Base-by-base conservation (phyloP, 1,284 basidiomycete genomes). In the Microstroma glucosiphilum region DNA sequence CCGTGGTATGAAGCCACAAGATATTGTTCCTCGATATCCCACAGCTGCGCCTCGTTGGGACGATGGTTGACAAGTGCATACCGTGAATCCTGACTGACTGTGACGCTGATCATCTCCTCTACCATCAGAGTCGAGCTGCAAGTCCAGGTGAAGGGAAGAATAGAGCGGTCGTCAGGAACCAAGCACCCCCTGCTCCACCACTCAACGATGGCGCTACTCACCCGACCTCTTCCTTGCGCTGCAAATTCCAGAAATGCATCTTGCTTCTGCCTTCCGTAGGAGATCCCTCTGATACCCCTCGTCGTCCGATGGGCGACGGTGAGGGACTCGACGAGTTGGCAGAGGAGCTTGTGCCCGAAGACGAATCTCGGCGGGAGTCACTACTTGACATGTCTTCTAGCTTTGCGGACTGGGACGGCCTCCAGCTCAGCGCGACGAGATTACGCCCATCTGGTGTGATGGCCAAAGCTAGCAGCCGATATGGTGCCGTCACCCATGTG, bases 381-480 rank as follows among this genome's bases (percentile, higher is more conserved):
- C n/a, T n/a, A 48, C n/a, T 23, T 48, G 46, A 48, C 4, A n/a
- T 7, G 46, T 23, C 46, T n/a, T 23, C 46, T 48, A 7, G 46
- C 46, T 48, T 48, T n/a, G 23, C n/a, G 12, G 46, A 37, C 9
- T 37, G 46, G 4, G 51, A 19, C 25, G 51, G 25, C 25, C 51
- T 17, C 51, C 51, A 58, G 55, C 69, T 92, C 55, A 92, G 85
- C 17, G 88, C 89, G 26, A 98, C 86, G 59, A 98, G 82, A 61
- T 88, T 86, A 61, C 85, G 84, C 66, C 88, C 87, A 80, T 96
- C 90, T 13, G 92, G 90, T 13, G 92, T 88, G 66, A 96, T 83
- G 57, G 88, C 88, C 70, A 96, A 86, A 76, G 92, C 91, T 15
- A 88, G 87, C 68, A 98, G 84, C 64, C 94, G 89, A 69, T 92